These are phyloP conservation scores for Sedum album DNA, from an alignment of 164 flowering plant species.

Conservation along the genomic window DNA sequence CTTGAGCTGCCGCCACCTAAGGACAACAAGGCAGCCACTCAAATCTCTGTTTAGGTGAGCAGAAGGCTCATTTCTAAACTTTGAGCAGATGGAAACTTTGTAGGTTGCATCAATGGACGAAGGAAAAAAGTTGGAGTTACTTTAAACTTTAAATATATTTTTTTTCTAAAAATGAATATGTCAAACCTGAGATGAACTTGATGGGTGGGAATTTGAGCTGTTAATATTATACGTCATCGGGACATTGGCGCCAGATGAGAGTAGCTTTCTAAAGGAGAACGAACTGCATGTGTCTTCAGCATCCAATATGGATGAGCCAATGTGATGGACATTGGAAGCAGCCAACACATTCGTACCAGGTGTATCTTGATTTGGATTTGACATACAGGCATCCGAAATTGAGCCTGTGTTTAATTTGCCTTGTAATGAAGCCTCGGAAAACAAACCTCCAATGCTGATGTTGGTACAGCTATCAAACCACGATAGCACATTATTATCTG, in stretches of 20 bases:
- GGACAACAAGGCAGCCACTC: constrained; percentile 9
- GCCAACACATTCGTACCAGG: background rate
- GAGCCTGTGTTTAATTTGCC: constrained; percentile 22
- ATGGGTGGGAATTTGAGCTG: constrained; percentile 14
- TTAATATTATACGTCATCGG: constrained; percentile 14
- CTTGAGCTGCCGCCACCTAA: constrained; percentile 25
- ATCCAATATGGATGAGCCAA: constrained; percentile 46
- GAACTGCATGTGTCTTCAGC: constrained; percentile 78
- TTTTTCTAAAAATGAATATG: constrained; percentile 3
- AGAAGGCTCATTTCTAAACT: background rate
- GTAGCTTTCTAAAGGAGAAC: constrained; percentile 38
- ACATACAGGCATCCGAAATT: constrained; percentile 17
- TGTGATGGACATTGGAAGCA: constrained; percentile 13
- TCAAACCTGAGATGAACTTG: constrained; percentile 19
- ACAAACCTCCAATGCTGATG: constrained; percentile 69
- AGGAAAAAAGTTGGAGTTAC: background rate
- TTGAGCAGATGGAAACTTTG: background rate
- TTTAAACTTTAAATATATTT: background rate
- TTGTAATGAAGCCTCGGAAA: constrained; percentile 62
- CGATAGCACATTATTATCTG: constrained; percentile 11
- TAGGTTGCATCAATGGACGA: background rate
- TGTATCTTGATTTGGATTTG: background rate
- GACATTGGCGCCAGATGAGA: constrained; percentile 20
- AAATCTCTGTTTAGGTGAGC: background rate
- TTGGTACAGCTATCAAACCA: constrained; percentile 43